phyloP scores from a whole-genome alignment of 2,329 filamentous ascomycete genomes.

The Penicillium sp. region DNA sequence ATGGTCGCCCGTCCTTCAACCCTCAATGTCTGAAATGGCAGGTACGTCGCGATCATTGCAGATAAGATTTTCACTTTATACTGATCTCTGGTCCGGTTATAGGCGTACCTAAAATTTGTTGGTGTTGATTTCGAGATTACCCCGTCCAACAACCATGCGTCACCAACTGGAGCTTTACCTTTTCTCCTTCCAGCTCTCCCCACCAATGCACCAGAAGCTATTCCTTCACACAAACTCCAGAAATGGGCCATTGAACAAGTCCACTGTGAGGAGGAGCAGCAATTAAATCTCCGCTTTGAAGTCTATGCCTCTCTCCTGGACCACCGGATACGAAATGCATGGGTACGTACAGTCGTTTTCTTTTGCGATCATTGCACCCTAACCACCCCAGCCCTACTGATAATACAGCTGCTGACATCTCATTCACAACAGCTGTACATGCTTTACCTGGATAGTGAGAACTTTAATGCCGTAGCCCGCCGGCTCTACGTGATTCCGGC shows the following conservation, averaged over 20 bases:
- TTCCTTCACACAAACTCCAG: constrained; percentile 67
- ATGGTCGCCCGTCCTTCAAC: constrained; percentile 76
- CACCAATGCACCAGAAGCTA: constrained; percentile 44
- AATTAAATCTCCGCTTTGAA: constrained; percentile 61
- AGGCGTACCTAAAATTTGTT: constrained; percentile 82
- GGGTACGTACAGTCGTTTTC: constrained; percentile 54
- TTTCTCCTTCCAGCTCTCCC: constrained; percentile 69
- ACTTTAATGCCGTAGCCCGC: constrained; percentile 65
- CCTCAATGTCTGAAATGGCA: constrained; percentile 96
- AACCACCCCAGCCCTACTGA: too few relatives aligned
- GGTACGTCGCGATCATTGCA: constrained; percentile 52
- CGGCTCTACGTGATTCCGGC: constrained; percentile 69
- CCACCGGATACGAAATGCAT: constrained; percentile 77
- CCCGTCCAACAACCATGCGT: constrained; percentile 88
- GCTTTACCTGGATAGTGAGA: constrained; percentile 73
- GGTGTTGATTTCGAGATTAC: constrained; percentile 66
- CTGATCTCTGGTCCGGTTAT: constrained; percentile 7
- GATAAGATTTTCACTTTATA: not conserved
- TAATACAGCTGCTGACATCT: not conserved
- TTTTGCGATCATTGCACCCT: not conserved
- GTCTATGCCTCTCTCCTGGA: constrained; percentile 79
- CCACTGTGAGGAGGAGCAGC: constrained; percentile 48
- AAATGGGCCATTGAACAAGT: constrained; percentile 64
- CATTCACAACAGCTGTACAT: constrained; percentile 57
- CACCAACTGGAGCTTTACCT: constrained; percentile 82